Percentiles rank a stretch among this genome's conserved stretches.
Evolutionary conservation across 75 land plant genomes (phyloP).

Genomic region (Isoetes taiwanensis): DNA sequence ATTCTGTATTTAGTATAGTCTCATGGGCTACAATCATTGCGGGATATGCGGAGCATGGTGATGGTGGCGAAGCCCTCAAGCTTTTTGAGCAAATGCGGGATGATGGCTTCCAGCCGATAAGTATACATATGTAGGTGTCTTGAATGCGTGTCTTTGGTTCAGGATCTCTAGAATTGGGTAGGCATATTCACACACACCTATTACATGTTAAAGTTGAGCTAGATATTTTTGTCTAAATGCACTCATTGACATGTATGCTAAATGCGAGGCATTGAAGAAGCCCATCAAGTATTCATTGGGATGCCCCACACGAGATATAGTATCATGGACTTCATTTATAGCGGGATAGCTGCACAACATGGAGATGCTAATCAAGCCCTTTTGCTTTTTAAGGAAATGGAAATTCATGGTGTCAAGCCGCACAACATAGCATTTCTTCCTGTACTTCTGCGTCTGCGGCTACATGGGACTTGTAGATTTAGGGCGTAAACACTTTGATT

Average conservation of each 20-base stretch:
- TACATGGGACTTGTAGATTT: constrained; percentile 18
- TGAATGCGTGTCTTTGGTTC: constrained; percentile 1
- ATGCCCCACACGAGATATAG: constrained; percentile 30
- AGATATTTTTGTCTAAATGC: constrained; percentile 34
- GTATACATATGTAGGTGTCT: constrained; percentile 14
- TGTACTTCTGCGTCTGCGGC: constrained; percentile 5
- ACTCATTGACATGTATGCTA: constrained; percentile 36
- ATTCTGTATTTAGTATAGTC: too few species aligned
- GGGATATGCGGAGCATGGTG: too few species aligned
- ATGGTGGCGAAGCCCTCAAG: too few species aligned
- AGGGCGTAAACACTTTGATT: constrained; percentile 13
- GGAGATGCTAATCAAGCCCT: constrained; percentile 19
- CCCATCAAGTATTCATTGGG: constrained; percentile 28
- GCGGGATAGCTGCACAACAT: constrained; percentile 40
- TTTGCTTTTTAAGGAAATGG: constrained; percentile 31
- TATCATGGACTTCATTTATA: constrained; percentile 40
- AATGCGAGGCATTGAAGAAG: constrained; percentile 18
- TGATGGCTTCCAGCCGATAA: too few species aligned
- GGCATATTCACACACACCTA: constrained; percentile 12
- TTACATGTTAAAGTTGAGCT: constrained; percentile 19
- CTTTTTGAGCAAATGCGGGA: too few species aligned
- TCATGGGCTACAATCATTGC: too few species aligned
- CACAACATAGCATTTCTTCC: not conserved
- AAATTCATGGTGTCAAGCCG: not conserved
- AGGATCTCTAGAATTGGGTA: constrained; percentile 13